Percentiles rank a stretch among this genome's conserved stretches.
These are phyloP conservation scores for Aureobasidium sp. DNA, from an alignment of 2,329 filamentous ascomycete genomes.

Conservation along the genomic window DNA sequence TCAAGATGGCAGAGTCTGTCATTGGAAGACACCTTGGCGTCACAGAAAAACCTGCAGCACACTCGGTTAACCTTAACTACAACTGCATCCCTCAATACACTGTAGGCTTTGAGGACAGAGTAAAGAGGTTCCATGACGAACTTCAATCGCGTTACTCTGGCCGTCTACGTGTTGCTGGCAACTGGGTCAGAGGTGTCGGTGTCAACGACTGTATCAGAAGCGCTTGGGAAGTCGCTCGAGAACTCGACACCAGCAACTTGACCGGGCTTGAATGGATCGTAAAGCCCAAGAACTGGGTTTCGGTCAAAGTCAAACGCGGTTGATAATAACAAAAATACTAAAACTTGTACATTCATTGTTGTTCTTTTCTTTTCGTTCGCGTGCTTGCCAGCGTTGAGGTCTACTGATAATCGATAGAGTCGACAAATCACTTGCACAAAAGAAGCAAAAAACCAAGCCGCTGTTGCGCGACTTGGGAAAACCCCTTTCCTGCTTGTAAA, in stretches of 20 bases:
- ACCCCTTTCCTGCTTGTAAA: background rate
- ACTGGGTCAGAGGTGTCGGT: slow-evolving; percentile 38
- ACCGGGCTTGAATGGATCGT: slow-evolving; percentile 6
- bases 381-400: background rate
- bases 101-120: slow-evolving; percentile 62
- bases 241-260: slow-evolving; percentile 21
- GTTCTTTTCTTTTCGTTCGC: background rate
- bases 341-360: background rate
- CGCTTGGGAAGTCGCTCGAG: slow-evolving; percentile 45
- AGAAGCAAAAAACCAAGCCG: background rate
- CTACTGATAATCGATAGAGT: background rate
- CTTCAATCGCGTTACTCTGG: slow-evolving; percentile 50
- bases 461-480: background rate
- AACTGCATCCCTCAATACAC: slow-evolving; percentile 88
- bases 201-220: slow-evolving; percentile 46
- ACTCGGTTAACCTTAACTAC: slow-evolving; percentile 50
- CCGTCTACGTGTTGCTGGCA: slow-evolving; percentile 52
- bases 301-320: slow-evolving; percentile 4
- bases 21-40: slow-evolving; percentile 69
- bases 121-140: slow-evolving; percentile 49
- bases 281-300: slow-evolving; percentile 8
- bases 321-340: background rate
- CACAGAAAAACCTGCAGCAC: slow-evolving; percentile 50
- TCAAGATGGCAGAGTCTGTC: slow-evolving; percentile 60
- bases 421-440: no score